Evolutionary conservation across 768 basidiomycete genomes (phyloP), one percentile per base, ranked within the genome.

Genomic region (Suillus spraguei): DNA sequence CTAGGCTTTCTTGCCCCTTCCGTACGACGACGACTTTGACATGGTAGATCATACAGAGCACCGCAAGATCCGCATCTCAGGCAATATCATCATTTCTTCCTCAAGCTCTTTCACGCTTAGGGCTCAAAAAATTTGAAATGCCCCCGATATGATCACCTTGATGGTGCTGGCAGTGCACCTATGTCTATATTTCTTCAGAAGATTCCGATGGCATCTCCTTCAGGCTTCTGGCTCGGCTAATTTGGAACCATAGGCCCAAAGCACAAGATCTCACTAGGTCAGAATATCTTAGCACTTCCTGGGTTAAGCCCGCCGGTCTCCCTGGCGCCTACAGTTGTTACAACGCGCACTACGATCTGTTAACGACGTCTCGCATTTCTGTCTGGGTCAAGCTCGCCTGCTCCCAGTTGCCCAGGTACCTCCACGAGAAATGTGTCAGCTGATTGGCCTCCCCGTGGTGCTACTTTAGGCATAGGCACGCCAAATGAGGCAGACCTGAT

Each of bases 1-100:
- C 36, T 44, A 7, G 28, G 3, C 5, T 32, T 58, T 38, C 56
- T 38, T 39, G 2, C 17, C 4, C 24, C 22, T 28, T 39, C 35
- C 60, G 61, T 47, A 17, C 16, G 41, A 0, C 28, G 28, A 64
- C 24, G 63, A 60, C 50, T 5, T 46, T 10, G 68, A 71, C 33
- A 73, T 75, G 71, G 44, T 64, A 52, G 69, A 74, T 6, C 60
- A 36, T 24, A 60, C 54, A 13, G 20, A 52, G 33, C 44, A 42
- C 8, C 47, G 33, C 60, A 58, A 63, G 13, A 36, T 73, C 33
- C 70, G 66, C 33, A 60, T 75, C 17, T 69, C 70, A 16, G 61
- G 62, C 13, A 75, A 74, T 47, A 75, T 70, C 42, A 71, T 75
- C 22, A 72, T 75, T 46, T 67, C 72, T 28, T 68, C 73, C 33